phyloP scores from a whole-genome alignment of 192 early-diverging fungal species.

The Coemansia sp. region DNA sequence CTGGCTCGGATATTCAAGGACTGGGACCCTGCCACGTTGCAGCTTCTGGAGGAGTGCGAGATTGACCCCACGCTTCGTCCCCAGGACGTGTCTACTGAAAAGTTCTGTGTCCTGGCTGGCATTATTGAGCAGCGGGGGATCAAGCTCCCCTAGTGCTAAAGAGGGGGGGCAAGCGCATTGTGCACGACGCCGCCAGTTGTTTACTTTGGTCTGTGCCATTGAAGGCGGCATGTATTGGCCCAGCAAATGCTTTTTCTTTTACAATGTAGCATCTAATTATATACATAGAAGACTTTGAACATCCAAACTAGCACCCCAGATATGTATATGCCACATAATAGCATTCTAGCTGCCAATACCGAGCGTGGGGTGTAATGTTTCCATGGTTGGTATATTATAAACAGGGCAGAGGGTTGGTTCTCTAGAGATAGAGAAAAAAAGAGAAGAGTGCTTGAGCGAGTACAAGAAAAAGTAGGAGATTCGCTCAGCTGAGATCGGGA shows the following conservation, averaged over 20 bases:
- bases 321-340: no score
- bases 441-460: not conserved
- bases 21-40: slow-evolving; percentile 46
- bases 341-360: no score
- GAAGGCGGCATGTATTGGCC: no score
- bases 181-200: not conserved
- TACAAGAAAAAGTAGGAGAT: no score
- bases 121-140: slow-evolving; percentile 49
- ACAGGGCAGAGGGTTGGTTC: no score
- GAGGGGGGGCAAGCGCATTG: not conserved
- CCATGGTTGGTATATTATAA: no score
- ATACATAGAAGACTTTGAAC: not conserved
- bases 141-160: slow-evolving; percentile 23
- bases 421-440: not conserved
- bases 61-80: slow-evolving; percentile 63
- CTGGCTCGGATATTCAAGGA: slow-evolving; percentile 62
- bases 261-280: not conserved
- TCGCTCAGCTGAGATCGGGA: slow-evolving; percentile 42
- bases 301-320: no score
- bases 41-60: slow-evolving; percentile 54
- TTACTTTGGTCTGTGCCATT: no score
- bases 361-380: no score
- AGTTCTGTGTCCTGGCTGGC: slow-evolving; percentile 62
- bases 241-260: no score
- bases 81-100: slow-evolving; percentile 63